Conservation (phyloP, 139 green algal species). For the Bryopsis sp. region DNA sequence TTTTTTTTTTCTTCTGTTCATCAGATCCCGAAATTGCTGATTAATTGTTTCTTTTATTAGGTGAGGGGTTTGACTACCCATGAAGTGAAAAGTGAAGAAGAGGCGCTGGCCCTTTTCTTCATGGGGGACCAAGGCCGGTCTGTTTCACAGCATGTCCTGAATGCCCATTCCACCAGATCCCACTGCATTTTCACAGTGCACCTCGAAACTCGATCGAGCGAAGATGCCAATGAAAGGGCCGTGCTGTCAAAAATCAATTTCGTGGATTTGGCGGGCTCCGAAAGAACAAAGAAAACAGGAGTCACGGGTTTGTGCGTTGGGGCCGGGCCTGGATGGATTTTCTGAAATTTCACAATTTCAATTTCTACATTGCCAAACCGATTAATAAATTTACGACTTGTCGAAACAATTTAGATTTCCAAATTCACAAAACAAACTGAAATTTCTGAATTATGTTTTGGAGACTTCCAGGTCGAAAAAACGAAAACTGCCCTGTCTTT, state of each 20-base stretch:
- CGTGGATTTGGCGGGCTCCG: slow-evolving; percentile 70
- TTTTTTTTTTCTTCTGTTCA: no score
- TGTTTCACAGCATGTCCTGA: slow-evolving; percentile 45
- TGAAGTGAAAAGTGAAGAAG: slow-evolving; percentile 50
- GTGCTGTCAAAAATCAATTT: slow-evolving; percentile 51
- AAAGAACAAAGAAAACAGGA: slow-evolving; percentile 70
- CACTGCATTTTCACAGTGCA: slow-evolving; percentile 71
- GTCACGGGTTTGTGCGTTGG: slow-evolving; percentile 31
- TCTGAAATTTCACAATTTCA: background rate
- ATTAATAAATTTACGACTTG: no score
- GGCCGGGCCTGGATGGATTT: no score
- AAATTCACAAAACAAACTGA: no score
- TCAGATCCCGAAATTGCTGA: no score
- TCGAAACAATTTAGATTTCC: no score
- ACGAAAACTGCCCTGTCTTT: no score
- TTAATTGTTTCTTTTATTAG: slow-evolving; percentile 24
- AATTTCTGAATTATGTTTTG: no score
- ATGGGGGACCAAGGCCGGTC: slow-evolving; percentile 44
- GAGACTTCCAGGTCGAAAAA: no score
- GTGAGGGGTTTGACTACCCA: slow-evolving; percentile 50
- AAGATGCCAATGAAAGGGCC: slow-evolving; percentile 45
- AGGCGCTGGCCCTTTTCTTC: slow-evolving; percentile 62
- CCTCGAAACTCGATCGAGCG: slow-evolving; percentile 46
- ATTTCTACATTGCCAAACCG: background rate
- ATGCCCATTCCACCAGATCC: slow-evolving; percentile 39